Percentiles rank a stretch among this genome's conserved stretches.
phyloP scores from a whole-genome alignment of 768 basidiomycete species.

The Agaricus subrufescens region DNA sequence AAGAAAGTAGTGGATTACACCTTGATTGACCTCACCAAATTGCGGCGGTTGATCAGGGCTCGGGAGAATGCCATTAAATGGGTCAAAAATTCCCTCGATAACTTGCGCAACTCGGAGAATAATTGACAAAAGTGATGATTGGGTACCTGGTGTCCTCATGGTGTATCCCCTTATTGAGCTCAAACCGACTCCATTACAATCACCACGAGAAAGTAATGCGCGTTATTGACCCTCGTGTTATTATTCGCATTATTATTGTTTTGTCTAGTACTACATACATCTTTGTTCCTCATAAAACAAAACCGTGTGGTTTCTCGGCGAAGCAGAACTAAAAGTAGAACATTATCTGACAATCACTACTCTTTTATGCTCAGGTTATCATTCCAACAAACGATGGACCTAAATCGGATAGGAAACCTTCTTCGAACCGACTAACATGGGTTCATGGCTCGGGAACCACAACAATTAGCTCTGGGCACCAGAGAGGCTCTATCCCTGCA shows the following conservation, averaged over 20 bases:
- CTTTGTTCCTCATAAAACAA: constrained; percentile 6
- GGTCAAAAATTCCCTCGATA: constrained; percentile 35
- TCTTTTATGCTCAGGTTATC: no score
- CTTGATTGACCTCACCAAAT: constrained; percentile 55
- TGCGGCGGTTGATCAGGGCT: constrained; percentile 61
- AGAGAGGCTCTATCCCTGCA: neutral
- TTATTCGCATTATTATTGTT: no score
- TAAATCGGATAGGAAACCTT: no score
- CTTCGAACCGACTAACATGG: no score
- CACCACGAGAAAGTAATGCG: no score
- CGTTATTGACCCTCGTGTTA: no score
- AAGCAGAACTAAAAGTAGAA: no score
- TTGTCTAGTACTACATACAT: neutral
- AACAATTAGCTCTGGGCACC: neutral
- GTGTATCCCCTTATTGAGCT: neutral
- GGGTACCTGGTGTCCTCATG: neutral
- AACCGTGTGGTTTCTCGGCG: no score
- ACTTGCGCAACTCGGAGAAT: neutral
- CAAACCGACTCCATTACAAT: neutral
- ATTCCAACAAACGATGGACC: no score
- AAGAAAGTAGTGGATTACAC: constrained; percentile 44
- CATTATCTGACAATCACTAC: no score
- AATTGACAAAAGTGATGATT: neutral
- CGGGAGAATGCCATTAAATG: constrained; percentile 64
- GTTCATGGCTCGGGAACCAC: no score